These are phyloP conservation scores for bread wheat (Triticum aestivum) DNA, from an alignment of 176 grass and related monocot genomes.

Conservation along the genomic window DNA sequence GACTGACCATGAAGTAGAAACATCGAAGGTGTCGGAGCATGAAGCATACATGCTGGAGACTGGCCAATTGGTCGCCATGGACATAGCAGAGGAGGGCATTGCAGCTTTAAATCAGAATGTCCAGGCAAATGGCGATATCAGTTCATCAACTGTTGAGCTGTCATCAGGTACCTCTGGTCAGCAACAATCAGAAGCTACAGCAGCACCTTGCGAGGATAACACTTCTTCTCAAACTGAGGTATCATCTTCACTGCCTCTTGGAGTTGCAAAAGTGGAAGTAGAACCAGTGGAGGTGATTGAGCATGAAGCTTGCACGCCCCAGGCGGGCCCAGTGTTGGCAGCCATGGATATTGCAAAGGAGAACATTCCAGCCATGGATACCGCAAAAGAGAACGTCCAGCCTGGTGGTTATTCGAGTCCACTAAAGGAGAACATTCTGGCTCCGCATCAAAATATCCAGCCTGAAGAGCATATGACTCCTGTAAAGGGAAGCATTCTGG, in stretches of 20 bases:
- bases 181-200: not conserved
- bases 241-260: not conserved
- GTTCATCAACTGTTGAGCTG: not conserved
- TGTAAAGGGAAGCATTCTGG: not conserved
- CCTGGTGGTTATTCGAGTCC: not conserved
- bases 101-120: slow-evolving; percentile 11
- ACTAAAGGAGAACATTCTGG: not conserved
- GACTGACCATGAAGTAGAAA: not conserved
- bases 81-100: slow-evolving; percentile 33
- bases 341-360: slow-evolving; percentile 22
- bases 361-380: slow-evolving; percentile 29
- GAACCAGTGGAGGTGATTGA: not conserved
- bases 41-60: not conserved
- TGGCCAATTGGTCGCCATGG: not conserved
- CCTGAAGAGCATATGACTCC: not conserved
- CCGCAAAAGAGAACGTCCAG: slow-evolving; percentile 13
- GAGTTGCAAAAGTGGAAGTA: not conserved
- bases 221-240: not conserved
- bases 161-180: slow-evolving; percentile 12
- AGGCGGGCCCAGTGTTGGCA: not conserved
- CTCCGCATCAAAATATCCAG: slow-evolving; percentile 5
- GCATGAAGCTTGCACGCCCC: not conserved
- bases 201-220: not conserved
- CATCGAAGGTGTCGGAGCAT: not conserved
- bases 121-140: slow-evolving; percentile 9